Base-by-base conservation (phyloP, 208 protist species). In the Trypanosomatidae sp. region DNA sequence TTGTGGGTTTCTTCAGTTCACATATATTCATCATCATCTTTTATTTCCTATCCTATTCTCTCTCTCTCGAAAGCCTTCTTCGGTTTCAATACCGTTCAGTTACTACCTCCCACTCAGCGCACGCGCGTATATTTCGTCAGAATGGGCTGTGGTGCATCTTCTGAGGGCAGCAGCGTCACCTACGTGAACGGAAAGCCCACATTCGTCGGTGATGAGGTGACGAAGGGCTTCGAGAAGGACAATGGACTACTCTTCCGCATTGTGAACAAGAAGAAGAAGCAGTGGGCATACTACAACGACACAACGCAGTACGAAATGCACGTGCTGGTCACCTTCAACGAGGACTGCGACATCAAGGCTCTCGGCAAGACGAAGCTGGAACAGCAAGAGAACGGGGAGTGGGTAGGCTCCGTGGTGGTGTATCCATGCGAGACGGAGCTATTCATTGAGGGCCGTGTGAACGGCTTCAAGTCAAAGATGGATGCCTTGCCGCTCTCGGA, bases 251-350 rank as follows among this genome's bases (percentile, higher is more conserved):
- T 94, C 33, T 96, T 93, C 80, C 89, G 91, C 67, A 85, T 96
- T 49, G 88, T 94, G 44, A 85, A 93, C 84, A 91, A 81, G 55
- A 91, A 91, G 80, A 85, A 84, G 72, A 79, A 81, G 69, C 78
- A 86, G 73, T 96, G 91, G 91, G 89, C 87, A n/a, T 96, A 92
- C 85, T 96, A 94, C 82, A 96, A 96, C 81, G 91, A 96, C 82
- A 94, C 91, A 15, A 83, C 71, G 58, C 65, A 93, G 74, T 94
- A 91, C 76, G 88, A 94, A 60, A 93, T 94, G 87, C 90, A 93
- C 71, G 80, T 96, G 41, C 74, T 75, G 43, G 86, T 93, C 13
- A 90, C 85, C 58, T 94, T 94, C 78, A 84, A 82, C 74, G 77
- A 86, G 69, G 89, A 87, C 71, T 91, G 80, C 69, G 84, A 94